Base-by-base conservation (phyloP, 2,329 filamentous ascomycete genomes). In the Alternaria sp. region DNA sequence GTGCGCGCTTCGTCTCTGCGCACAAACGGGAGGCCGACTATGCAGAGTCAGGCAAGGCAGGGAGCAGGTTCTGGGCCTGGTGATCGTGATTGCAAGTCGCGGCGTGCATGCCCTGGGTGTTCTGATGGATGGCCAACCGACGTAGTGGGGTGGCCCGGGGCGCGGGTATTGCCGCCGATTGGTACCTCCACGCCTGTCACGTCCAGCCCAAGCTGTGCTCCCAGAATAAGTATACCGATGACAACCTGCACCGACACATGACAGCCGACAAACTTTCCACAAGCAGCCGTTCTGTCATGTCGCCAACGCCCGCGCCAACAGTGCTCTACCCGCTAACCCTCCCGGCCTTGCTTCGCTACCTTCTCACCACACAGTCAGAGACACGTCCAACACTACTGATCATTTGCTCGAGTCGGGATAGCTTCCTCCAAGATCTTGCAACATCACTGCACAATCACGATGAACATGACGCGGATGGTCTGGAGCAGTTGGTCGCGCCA, bases 351-450 rank as follows among this genome's bases (percentile, higher is more conserved):
- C 83, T 97, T 51, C 82, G 86, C 56, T 86, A 89, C 74, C 80
- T 95, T 56, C 80, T 95, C 57, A 78, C 85, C 5, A 79, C 84
- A 43, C 76, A 77, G 56, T 61, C 73, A 49, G 55, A 23, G 44
- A 85, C 89, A 62, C 78, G 86, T 58, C 87, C 87, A 3, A 90
- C 89, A 1, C 91, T 88, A 0, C 79, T 97, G 49, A 79, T 97
- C 62, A 81, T 97, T 65, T 93, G 93, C 78, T 88, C 86, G 15
- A 83, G 88, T 0, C 88, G 86, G 61, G 81, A 86, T 0, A 83
- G 85, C 3, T 97, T 97, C 72, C 77, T 93, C 11, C 76, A 84
- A 3, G 82, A 88, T 19, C 82, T 95, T 19, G 72, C 83, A 40
- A 73, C 83, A 12, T 84, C 89, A 26, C 74, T 88, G 52, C 64